These are phyloP conservation scores for Gnomoniopsis smithogilvyi DNA, from an alignment of 2,329 filamentous ascomycete genomes.

Conservation along the genomic window DNA sequence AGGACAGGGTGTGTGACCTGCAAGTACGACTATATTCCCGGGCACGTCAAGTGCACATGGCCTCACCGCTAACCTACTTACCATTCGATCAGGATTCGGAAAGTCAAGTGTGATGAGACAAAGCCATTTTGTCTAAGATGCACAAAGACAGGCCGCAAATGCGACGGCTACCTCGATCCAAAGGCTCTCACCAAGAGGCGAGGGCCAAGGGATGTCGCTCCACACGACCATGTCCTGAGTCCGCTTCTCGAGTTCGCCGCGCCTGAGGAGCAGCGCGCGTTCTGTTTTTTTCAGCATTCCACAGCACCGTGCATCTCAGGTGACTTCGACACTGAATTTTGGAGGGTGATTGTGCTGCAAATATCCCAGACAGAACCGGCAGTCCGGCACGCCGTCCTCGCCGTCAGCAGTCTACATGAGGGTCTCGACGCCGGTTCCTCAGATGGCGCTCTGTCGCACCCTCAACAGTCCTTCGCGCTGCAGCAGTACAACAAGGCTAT, in stretches of 20 bases:
- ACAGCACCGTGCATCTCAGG: slow-evolving; percentile 18
- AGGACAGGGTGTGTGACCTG: slow-evolving; percentile 19
- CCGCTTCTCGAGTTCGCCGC: slow-evolving; percentile 19
- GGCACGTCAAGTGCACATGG: not conserved
- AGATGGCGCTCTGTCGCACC: slow-evolving; percentile 10
- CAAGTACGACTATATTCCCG: slow-evolving; percentile 10
- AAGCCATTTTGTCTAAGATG: slow-evolving; percentile 28
- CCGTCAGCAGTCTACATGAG: slow-evolving; percentile 29
- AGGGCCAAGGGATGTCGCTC: slow-evolving; percentile 16
- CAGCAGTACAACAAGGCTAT: slow-evolving; percentile 50
- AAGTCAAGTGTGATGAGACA: slow-evolving; percentile 30
- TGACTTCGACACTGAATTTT: slow-evolving; percentile 23
- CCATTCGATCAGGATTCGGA: slow-evolving; percentile 24
- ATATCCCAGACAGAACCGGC: slow-evolving; percentile 22
- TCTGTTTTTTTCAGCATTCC: slow-evolving; percentile 17
- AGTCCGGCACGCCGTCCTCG: slow-evolving; percentile 27
- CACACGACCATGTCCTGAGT: slow-evolving; percentile 19
- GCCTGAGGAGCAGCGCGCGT: slow-evolving; percentile 18
- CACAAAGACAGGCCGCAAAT: slow-evolving; percentile 27
- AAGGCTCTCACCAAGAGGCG: slow-evolving; percentile 17
- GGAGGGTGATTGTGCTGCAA: slow-evolving; percentile 26
- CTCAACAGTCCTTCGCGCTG: slow-evolving; percentile 31
- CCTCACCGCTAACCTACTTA: not conserved
- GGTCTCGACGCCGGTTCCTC: slow-evolving; percentile 20
- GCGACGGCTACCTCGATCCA: slow-evolving; percentile 27